Evolutionary conservation across 139 green algal genomes (phyloP).

Genomic region (Chlorella sp.): DNA sequence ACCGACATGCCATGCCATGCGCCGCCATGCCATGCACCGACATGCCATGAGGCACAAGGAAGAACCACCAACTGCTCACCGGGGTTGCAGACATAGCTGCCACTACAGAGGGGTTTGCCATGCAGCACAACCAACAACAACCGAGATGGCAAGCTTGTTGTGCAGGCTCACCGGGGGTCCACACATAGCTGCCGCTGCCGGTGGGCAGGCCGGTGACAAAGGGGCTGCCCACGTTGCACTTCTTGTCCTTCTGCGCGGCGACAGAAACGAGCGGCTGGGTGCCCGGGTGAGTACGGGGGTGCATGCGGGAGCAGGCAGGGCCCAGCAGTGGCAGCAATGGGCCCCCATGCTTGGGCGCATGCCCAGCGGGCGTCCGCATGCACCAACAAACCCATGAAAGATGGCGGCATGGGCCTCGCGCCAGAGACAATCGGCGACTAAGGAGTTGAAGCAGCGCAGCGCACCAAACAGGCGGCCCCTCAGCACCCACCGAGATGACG

Average conservation of each 20-base stretch:
- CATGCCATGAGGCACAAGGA: too few relatives aligned
- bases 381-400: too few relatives aligned
- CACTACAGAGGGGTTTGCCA: neutral
- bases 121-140: too few relatives aligned
- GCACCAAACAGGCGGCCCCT: neutral
- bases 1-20: too few relatives aligned
- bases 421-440: neutral
- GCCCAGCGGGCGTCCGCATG: neutral
- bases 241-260: constrained; percentile 30
- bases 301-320: neutral
- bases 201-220: constrained; percentile 26
- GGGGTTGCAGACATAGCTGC: constrained; percentile 18
- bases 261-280: neutral
- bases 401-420: neutral
- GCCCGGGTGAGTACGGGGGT: neutral
- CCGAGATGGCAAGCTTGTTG: too few relatives aligned
- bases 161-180: constrained; percentile 28
- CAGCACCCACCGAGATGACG: constrained; percentile 24
- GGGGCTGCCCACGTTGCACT: constrained; percentile 27
- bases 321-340: neutral
- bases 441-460: neutral
- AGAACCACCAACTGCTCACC: too few relatives aligned
- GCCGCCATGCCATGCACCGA: too few relatives aligned
- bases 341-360: neutral
- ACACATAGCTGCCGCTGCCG: constrained; percentile 2